Base-by-base conservation (phyloP, 2,329 filamentous ascomycete species). In the Pseudogymnoascus sp. region DNA sequence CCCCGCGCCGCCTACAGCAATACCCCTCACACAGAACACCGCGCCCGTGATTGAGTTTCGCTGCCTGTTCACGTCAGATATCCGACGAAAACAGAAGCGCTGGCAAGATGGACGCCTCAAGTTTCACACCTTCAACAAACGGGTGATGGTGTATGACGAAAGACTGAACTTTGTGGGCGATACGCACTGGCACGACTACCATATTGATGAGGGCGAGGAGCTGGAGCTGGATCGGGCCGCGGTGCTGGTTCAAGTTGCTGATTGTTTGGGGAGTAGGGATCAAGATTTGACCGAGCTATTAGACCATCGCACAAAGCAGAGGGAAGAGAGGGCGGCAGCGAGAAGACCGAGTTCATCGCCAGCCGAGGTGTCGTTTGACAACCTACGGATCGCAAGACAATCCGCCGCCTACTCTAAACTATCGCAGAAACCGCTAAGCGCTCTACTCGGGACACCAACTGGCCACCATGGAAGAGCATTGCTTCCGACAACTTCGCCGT, bases 101-200 rank as follows among this genome's bases (percentile, higher is more conserved):
- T 97, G 93, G 93, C 91, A 96, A 72, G 93, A 97, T 87, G 93
- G 93, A 37, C 86, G 86, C 62, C 83, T 97, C 66, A 90, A 89
- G 68, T 96, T 89, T 68, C 93, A 97, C 73, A 89, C 90, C 0
- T 96, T 96, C 83, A 97, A 97, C 78, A 90, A 87, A 73, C 86
- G 91, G 4, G 80, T 95, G 65, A 96, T 97, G 90, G 90, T 96
- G 6, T 93, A 95, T 71, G 92, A 96, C 74, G 86, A 90, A 57
- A 80, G 84, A 2, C 86, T 90, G 0, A 91, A 93, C 73, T 91
- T 88, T 68, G 83, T 97, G 28, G 93, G 92, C 2, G 93, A 96
- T 74, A 85, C 86, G 34, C 91, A 96, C 76, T 95, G 90, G 87
- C 85, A 86, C 48, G 82, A 84, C 62, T 83, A 82, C 39, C 82